Percentiles rank a stretch among this genome's conserved stretches.
Conservation (phyloP, 2,329 filamentous ascomycete genomes). For the Phaeosphaeria sp. region DNA sequence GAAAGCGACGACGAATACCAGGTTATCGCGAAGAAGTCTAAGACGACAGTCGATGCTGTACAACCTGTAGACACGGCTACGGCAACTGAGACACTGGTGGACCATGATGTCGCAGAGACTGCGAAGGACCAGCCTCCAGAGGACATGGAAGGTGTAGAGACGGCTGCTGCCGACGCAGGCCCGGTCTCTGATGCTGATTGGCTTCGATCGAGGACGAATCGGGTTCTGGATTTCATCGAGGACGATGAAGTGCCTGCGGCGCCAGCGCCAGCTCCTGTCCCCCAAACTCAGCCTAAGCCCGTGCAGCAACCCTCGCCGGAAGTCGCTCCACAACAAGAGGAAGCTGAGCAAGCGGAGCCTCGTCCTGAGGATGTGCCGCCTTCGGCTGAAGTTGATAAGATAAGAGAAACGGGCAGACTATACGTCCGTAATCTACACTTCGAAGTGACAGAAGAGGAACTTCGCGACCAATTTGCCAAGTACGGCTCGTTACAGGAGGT, state of each 20-base stretch:
- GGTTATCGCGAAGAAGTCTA: conserved; percentile 59
- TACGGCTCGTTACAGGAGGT: conserved; percentile 89
- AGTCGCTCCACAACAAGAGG: not conserved
- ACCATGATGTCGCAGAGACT: not conserved
- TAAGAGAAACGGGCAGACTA: conserved; percentile 76
- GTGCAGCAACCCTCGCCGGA: conserved; percentile 8
- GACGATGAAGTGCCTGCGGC: conserved; percentile 62
- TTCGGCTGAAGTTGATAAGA: conserved; percentile 63
- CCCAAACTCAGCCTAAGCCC: not conserved
- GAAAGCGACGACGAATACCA: conserved; percentile 82
- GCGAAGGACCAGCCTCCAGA: conserved; percentile 16
- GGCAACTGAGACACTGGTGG: not conserved
- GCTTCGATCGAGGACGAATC: conserved; percentile 87
- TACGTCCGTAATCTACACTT: conserved; percentile 92
- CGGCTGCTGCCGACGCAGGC: conserved; percentile 37
- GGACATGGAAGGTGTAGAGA: conserved; percentile 21
- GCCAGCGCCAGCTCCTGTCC: not conserved
- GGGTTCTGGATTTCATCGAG: conserved; percentile 83
- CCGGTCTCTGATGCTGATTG: conserved; percentile 82
- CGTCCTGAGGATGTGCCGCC: conserved; percentile 36
- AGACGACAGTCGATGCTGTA: conserved; percentile 25
- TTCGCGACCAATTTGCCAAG: conserved; percentile 72
- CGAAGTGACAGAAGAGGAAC: conserved; percentile 75
- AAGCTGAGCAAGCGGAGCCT: conserved; percentile 12
- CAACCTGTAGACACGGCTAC: not conserved